Evolutionary conservation across 305 asterid genomes (phyloP), one percentile per base, ranked within the genome.

Genomic region (Solanum aculeatissimum): DNA sequence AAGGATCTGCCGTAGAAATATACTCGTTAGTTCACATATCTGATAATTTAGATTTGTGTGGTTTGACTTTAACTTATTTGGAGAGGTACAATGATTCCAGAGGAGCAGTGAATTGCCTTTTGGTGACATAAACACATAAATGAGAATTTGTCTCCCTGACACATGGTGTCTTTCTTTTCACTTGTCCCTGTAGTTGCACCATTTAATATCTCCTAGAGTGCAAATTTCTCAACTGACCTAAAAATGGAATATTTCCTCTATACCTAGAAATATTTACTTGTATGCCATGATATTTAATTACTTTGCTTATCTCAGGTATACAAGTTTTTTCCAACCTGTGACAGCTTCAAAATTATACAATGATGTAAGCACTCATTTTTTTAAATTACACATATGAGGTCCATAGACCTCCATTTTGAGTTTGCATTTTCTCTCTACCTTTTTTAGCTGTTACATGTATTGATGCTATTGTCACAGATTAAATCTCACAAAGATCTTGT

Each of bases 261-360:
- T 2, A 21, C 53, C 40, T 49, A 29, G 58, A 68, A 29, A 19
- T n/a, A 45, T 49, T 43, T 25, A 49, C 40, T 14, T 40, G 55
- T 66, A 13, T 66, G 53, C 57, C 47, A 6, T 66, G 62, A 47
- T 29, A 23, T 51, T 63, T 32, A 62, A 15, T 53, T 57, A 19
- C 35, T 89, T 80, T 88, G 75, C 47, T 85, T 69, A 86, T 93
- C 81, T 81, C 97, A 97, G 99, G 94, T 97, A 95, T 89, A 97
- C 98, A 60, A 95, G 98, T 87, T 97, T 91, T 90, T 91, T 95
- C 85, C 98, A 97, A 83, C 99, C 98, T 11, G 95, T 97, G 89
- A 93, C 98, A 49, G 95, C 98, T 82, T 91, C 98, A 88, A 97
- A 94, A 86, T 92, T 97, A 75, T 94, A 95, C 90, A 97, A 95